Evolutionary conservation across 345 rosid species (phyloP), one percentile per base, ranked within the genome.

Genomic region (Corchorus capsularis): DNA sequence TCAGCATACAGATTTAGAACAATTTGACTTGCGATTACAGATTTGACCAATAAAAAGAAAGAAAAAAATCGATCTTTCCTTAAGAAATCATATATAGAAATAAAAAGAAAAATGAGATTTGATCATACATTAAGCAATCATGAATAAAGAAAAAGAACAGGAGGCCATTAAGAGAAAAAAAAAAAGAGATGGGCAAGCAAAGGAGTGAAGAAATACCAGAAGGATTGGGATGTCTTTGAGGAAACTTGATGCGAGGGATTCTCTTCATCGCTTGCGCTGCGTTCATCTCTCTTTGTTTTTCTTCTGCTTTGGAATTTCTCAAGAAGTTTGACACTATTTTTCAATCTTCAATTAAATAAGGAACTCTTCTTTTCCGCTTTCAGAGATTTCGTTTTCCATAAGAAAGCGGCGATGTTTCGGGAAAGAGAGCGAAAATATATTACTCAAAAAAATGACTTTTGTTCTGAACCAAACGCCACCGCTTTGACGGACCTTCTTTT

Each of bases 221-320:
- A 57, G 91, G 69, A 4, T 89, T 88, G 16, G 79, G 63, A 19
- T 85, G 88, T 65, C 98, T 72, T 71, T 82, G 91, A 41, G 97
- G 97, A 43, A 94, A 92, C 79, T 87, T 94, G 85, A 94, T 92
- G 81, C 92, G 90, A 79, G 97, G 97, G 64, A 94, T 87, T 84
- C 97, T 86, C 89, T 89, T 94, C 84, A 89, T 72, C 12, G 86
- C 89, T 80, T 88, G 90, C 54, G 79, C 87, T 11, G 83, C 88
- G 78, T 82, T 85, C 93, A 90, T 89, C 80, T 67, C 71, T 13
- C 78, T 61, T 76, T 73, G 74, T 62, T 73, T 32, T 63, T 35
- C 49, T 27, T 55, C 63, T 67, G 72, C 70, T 45, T 69, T 49
- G 62, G 61, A 4, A 34, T 34, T 69, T 69, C 46, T 34, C 32